Conservation (phyloP, 768 basidiomycete species). For the Boletus sp. region DNA sequence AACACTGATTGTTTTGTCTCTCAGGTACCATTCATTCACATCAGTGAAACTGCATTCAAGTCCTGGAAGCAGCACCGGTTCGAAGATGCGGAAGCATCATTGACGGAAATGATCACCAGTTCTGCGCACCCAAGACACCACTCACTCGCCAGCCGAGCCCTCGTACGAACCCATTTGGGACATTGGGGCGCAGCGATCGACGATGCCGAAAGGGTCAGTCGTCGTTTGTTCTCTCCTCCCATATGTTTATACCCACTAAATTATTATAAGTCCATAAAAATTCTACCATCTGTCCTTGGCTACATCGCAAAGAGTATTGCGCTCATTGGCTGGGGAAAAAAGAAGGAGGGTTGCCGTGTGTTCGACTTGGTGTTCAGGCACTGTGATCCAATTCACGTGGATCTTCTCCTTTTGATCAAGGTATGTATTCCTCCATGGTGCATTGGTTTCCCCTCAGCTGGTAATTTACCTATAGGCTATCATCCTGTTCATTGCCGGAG, state of each 20-base stretch:
- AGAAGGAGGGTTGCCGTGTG: not conserved
- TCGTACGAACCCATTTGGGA: too few species aligned
- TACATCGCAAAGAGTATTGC: slow-evolving; percentile 3
- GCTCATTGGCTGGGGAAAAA: not conserved
- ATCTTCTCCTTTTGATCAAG: slow-evolving; percentile 2
- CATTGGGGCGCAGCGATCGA: not conserved
- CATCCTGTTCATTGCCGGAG: not conserved
- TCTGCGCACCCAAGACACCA: too few species aligned
- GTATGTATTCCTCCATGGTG: not conserved
- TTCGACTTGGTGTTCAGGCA: slow-evolving; percentile 6
- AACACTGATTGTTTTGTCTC: not conserved
- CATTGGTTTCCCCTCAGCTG: not conserved
- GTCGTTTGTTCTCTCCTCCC: not conserved
- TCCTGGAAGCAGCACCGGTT: not conserved
- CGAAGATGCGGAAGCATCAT: not conserved
- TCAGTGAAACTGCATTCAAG: not conserved
- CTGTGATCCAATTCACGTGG: not conserved
- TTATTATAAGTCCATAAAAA: slow-evolving; percentile 1
- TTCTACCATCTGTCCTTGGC: slow-evolving; percentile 1
- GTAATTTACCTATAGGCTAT: not conserved
- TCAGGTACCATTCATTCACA: not conserved
- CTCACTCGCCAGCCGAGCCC: too few species aligned
- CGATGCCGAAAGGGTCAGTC: slow-evolving; percentile 3
- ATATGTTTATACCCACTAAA: not conserved
- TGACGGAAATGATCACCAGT: not conserved